Evolutionary conservation across 1,284 basidiomycete genomes (phyloP).

Genomic region (Leccinum glutinopallens): DNA sequence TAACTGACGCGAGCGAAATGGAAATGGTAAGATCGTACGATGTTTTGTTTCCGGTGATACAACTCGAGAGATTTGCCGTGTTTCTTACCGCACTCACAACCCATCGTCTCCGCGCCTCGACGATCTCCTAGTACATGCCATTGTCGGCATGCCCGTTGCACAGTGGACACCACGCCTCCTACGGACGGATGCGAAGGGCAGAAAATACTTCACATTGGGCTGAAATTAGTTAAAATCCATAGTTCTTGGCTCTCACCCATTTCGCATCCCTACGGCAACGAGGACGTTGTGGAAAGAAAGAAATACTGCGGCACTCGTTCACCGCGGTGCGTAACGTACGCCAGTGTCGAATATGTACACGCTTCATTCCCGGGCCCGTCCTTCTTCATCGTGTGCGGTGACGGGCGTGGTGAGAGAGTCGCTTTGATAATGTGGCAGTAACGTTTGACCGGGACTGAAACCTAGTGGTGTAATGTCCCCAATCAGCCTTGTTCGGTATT

Average conservation of each 20-base stretch:
- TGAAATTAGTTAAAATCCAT: neutral
- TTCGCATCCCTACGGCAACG: neutral
- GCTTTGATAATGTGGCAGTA: neutral
- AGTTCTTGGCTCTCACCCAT: neutral
- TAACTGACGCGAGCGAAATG: slow-evolving; percentile 1
- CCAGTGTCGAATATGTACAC: neutral
- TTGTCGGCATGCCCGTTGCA: slow-evolving; percentile 7
- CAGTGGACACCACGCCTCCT: neutral
- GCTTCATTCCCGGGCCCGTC: slow-evolving; percentile 20
- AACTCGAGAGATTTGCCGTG: slow-evolving; percentile 64
- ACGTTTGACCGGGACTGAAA: neutral
- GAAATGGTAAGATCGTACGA: slow-evolving; percentile 47
- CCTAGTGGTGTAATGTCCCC: slow-evolving; percentile 5
- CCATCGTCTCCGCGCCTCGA: slow-evolving; percentile 10
- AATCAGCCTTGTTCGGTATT: neutral
- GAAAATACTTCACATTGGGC: slow-evolving; percentile 7
- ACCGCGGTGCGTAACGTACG: neutral
- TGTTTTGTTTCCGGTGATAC: slow-evolving; percentile 86
- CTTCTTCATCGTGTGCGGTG: slow-evolving; percentile 1
- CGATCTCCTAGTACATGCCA: slow-evolving; percentile 10
- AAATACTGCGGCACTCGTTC: neutral
- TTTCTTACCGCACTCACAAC: slow-evolving; percentile 29
- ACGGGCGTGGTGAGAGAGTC: neutral
- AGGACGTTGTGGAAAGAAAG: neutral
- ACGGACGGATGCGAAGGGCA: neutral